Base-by-base conservation (phyloP, 768 basidiomycete species). In the Tylopilus plumbeoviolaceoides region DNA sequence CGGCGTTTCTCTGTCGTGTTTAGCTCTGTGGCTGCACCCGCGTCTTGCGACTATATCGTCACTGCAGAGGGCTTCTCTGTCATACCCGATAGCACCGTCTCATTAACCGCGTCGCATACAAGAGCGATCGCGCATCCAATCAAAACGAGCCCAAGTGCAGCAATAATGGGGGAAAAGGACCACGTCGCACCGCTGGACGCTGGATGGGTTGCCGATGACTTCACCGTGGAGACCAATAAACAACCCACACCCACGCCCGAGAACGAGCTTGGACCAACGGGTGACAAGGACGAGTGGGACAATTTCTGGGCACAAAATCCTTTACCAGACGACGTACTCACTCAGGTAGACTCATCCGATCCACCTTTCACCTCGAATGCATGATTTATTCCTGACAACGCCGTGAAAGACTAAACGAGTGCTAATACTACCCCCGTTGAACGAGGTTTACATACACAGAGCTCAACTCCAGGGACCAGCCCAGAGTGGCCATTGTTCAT, bases 1-100 rank as follows among this genome's bases (percentile, higher is more conserved):
- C 80, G 94, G 36, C 79, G 86, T 38, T 69, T 94, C 50, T 83
- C 82, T 51, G 74, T 95, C 47, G 74, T 97, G 9, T 97, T 93
- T 71, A 89, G 84, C 57, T 83, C 83, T 10, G 77, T 87, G 14
- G 71, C 70, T 0, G 60, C 73, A 0, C 78, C 85, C 1, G 72
- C 71, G 17, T 85, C 84, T 12, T 66, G 89, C 51, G 91, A 97
- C 65, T 95, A 87, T 57, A 74, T 91, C 53, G 77, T 97, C 45
- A 79, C 84, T 5, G 61, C 73, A 15, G 69, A 74, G 20, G 93
- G 91, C 8, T 71, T 94, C 25, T 64, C 66, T 27, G 55, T 59
- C 36, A 53, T 70, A 57, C 59, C 64, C 11, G 64, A 61, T 39
- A 70, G 64, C 41, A 57, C 56, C 20, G 38, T 59, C 41, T 53